Conservation (phyloP, 2,329 filamentous ascomycete genomes). For the Coniochaeta sp. region DNA sequence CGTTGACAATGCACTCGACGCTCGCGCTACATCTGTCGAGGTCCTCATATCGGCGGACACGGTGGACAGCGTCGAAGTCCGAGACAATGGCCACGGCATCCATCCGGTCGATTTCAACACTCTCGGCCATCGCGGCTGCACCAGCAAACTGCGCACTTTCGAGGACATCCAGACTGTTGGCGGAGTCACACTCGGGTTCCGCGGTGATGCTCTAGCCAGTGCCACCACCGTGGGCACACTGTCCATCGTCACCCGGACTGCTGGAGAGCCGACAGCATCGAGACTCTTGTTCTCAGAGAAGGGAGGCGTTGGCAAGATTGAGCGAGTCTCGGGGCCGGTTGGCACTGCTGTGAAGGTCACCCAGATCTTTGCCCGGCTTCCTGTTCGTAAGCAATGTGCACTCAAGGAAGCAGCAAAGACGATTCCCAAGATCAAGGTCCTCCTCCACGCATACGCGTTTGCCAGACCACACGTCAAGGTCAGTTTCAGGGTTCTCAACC, state of each 20-base stretch:
- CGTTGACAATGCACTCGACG: constrained; percentile 70
- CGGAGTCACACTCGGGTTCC: constrained; percentile 62
- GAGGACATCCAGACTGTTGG: constrained; percentile 52
- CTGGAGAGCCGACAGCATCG: constrained; percentile 52
- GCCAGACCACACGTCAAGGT: constrained; percentile 58
- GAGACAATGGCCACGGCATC: constrained; percentile 70
- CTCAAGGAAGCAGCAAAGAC: constrained; percentile 51
- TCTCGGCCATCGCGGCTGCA: constrained; percentile 61
- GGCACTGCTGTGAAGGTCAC: constrained; percentile 61
- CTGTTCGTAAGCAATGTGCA: constrained; percentile 54
- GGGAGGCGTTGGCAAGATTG: constrained; percentile 32
- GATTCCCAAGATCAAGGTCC: constrained; percentile 48
- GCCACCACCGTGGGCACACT: constrained; percentile 54
- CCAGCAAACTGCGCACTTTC: constrained; percentile 64
- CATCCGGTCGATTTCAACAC: constrained; percentile 50
- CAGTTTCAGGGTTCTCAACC: constrained; percentile 50
- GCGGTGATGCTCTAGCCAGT: constrained; percentile 66
- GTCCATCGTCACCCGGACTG: constrained; percentile 55
- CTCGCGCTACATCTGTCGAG: constrained; percentile 58
- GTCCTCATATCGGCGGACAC: constrained; percentile 59
- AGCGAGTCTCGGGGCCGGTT: constrained; percentile 44
- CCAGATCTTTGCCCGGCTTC: constrained; percentile 52
- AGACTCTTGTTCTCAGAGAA: constrained; percentile 33
- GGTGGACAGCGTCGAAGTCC: constrained; percentile 61
- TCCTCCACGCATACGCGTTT: constrained; percentile 59